These are phyloP conservation scores for Oehlia diaphana DNA, from an alignment of 192 early-diverging fungal species.

Conservation along the genomic window DNA sequence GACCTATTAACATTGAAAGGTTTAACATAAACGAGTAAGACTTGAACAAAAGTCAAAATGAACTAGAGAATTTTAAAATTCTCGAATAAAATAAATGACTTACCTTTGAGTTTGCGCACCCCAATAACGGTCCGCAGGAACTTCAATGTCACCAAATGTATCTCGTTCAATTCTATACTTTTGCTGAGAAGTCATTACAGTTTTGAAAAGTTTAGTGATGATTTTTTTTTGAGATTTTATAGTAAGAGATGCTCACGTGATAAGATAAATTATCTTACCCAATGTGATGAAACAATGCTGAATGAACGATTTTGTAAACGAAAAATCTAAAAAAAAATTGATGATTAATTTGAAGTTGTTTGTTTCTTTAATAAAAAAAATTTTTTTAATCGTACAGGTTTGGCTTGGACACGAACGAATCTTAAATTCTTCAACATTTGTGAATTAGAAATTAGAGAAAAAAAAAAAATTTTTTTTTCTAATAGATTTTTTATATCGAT, in stretches of 20 bases:
- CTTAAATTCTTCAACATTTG: neutral
- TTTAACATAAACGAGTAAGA: no score
- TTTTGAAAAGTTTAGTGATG: neutral
- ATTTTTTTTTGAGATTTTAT: neutral
- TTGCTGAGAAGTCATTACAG: conserved; percentile 42
- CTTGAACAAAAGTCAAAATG: no score
- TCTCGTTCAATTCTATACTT: conserved; percentile 78
- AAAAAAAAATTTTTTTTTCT: no score
- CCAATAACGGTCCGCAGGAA: conserved; percentile 96
- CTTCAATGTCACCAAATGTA: conserved; percentile 93
- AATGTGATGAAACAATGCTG: neutral
- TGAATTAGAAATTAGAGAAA: neutral
- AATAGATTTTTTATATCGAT: no score
- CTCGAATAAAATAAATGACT: no score
- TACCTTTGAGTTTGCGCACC: conserved; percentile 93
- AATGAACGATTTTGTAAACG: neutral
- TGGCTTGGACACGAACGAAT: neutral
- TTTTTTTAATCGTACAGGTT: neutral
- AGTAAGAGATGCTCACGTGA: neutral
- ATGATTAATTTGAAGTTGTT: neutral
- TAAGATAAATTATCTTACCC: neutral
- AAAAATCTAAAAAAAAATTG: neutral
- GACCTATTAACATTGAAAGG: conserved; percentile 52
- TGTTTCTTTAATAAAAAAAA: neutral
- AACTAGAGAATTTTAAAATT: no score